Evolutionary conservation across 169 alveolate species (phyloP), one percentile per base, ranked within the genome.

Genomic region (Cryptosporidium ryanae): DNA sequence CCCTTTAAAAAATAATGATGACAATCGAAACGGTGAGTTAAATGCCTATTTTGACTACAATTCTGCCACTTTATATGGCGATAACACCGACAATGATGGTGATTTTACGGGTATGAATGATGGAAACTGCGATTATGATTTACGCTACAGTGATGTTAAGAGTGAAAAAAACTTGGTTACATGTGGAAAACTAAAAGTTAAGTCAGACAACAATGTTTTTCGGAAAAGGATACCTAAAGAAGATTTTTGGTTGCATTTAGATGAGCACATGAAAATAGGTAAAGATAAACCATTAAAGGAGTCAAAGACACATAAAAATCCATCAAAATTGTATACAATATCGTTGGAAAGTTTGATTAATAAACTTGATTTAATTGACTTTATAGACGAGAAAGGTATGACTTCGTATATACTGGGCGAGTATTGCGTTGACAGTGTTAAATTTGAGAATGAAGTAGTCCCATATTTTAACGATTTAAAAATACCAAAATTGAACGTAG

Each of bases 211-310:
- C 46, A 38, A 38, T 38, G 46, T 38, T 38, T 38, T 38, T 38
- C 46, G 46, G 13, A 38, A 38, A 38, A 38, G 1, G 8, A 38
- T 38, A 38, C 46, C 46, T 6, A 38, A 38, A 38, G 46, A 38
- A 10, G 46, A 76, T 31, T 61, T 32, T 27, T 76, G 76, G 87
- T 34, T 21, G n/a, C 25, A 38, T 32, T 38, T 76, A 64, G 87
- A 76, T 38, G 87, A 76, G 32, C 87, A 76, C 63, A 38, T 76
- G 32, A 76, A 76, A 48, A 17, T 76, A 18, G 87, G 87, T 17
- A 76, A 61, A 23, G 87, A 76, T 12, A 76, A 29, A 23, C 76
- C 87, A 52, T 23, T 76, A 32, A 76, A 61, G 23, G 21, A 10
- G 18, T 67, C 76, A 23, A 76, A 43, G 38, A 59, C 87, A n/a